Base-by-base conservation (phyloP, 2,329 filamentous ascomycete species). In the Coleophoma cylindrospora region DNA sequence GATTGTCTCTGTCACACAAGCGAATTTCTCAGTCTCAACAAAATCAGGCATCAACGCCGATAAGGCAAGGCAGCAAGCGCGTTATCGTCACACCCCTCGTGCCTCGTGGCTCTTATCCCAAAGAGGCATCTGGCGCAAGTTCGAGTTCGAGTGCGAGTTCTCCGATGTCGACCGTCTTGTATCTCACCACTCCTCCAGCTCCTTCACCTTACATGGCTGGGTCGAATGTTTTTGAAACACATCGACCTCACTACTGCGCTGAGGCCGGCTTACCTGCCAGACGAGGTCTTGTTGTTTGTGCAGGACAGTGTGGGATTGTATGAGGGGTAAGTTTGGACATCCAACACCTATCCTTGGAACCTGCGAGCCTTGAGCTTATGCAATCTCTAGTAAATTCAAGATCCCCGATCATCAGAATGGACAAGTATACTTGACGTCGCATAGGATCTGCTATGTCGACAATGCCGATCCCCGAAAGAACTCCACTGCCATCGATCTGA, bases 231-330 rank as follows among this genome's bases (percentile, higher is more conserved):
- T 81, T 79, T 96, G 78, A 92, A 95, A 79, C 84, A 87, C 63
- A 81, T 97, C 69, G 92, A 99, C 73, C 82, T 99, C 64, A 99
- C 94, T 51, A 96, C 92, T 74, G 94, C 94, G 66, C 81, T 96
- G 66, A 88, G 94, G 77, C 94, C 94, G 63, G 87, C 86, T 54
- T 87, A 96, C 67, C 81, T 95, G 59, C 87, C 90, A 64, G 94
- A 96, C 76, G 94, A 99, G 79, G 87, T 89, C 60, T 77, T 97
- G 49, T 80, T 99, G 53, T 97, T 96, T 72, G 92, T 99, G 51
- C 92, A 97, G 74, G 91, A 97, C 77, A 91, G 90, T 68, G 91
- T 99, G 62, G 94, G 94, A 60, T 77, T 99, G 54, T 99, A 99
- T 74, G 90, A 97, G 78, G 94, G 94, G 91, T 95, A 78, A 72